Conservation (phyloP, 495 filamentous ascomycete genomes). For the Aspergillus wentii region DNA sequence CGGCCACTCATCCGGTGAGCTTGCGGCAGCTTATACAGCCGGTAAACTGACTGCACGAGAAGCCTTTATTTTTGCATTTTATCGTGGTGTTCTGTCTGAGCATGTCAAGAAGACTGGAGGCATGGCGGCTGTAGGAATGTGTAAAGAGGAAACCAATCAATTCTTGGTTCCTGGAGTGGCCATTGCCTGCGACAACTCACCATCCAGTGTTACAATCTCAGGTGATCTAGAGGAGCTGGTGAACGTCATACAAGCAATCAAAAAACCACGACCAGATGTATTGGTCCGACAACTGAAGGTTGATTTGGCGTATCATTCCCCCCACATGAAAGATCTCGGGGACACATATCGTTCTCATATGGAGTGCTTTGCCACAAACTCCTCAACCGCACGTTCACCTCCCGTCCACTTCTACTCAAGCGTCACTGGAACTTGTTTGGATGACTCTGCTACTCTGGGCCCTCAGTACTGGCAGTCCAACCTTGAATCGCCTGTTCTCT, state of each 20-base stretch:
- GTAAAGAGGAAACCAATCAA: constrained; percentile 1
- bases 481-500: too few species aligned
- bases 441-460: too few species aligned
- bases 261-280: constrained; percentile 15
- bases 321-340: too few species aligned
- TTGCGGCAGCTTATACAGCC: constrained; percentile 59
- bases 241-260: constrained; percentile 25
- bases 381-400: too few species aligned
- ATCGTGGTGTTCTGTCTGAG: constrained; percentile 18
- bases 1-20: constrained; percentile 60
- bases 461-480: too few species aligned
- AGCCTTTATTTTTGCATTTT: constrained; percentile 32
- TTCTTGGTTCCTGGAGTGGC: constrained; percentile 10
- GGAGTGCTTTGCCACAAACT: too few species aligned
- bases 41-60: constrained; percentile 36
- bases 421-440: too few species aligned
- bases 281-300: constrained; percentile 50
- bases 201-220: constrained; percentile 23
- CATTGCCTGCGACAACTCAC: constrained; percentile 25
- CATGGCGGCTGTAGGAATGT: constrained; percentile 26
- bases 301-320: constrained; percentile 34
- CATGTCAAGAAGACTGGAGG: constrained; percentile 8
- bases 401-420: too few species aligned
- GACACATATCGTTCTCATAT: too few species aligned
- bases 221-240: constrained; percentile 33